Base-by-base conservation (phyloP, 2,329 filamentous ascomycete genomes). In the Tolypocladium album region DNA sequence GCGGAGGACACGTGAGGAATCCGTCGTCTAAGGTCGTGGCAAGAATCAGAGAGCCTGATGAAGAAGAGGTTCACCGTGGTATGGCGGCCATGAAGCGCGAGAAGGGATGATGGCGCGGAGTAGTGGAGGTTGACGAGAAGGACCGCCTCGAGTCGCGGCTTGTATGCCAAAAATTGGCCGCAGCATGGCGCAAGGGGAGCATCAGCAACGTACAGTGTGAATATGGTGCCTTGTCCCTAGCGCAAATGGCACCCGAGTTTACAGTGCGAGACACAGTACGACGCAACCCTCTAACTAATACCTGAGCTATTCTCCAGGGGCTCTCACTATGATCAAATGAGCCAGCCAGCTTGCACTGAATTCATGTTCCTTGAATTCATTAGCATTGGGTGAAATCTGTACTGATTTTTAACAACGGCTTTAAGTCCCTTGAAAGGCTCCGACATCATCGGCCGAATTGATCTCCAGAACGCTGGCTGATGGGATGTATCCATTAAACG, bases 151-250 rank as follows among this genome's bases (percentile, higher is more conserved):
- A 6, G 57, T 24, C 43, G 57, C 57, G 24, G 47, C 57, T n/a
- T n/a, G 17, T 1, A 38, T 11, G 53, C 40, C 50, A 34, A 61
- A 55, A 55, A 43, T 36, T 57, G 57, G 57, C 43, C 27, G 52
- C 39, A n/a, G 38, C 57, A 27, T 38, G 39, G 42, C 50, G 57
- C 57, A 58, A 61, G 59, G 57, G 59, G 43, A 61, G 22, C 55
- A 20, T 20, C 13, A 13, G 9, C 3, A 6, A 8, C 31, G 53
- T 39, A 56, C 56, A 58, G 56, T 58, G 56, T 22, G 34, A 22
- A 24, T 24, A 12, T 24, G 2, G 36, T 22, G 12, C 3, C 27
- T 31, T 31, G 27, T 31, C 27, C 3, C 8, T 13, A 12, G 36
- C 36, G 12, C 11, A 38, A 13, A 13, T 2, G 11, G 36, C 36